A percentile compares a stretch with the other conserved stretches of the same genome.
Conservation (phyloP, 225 moss, liverwort and hornwort species). For the Polytrichum formosum region DNA sequence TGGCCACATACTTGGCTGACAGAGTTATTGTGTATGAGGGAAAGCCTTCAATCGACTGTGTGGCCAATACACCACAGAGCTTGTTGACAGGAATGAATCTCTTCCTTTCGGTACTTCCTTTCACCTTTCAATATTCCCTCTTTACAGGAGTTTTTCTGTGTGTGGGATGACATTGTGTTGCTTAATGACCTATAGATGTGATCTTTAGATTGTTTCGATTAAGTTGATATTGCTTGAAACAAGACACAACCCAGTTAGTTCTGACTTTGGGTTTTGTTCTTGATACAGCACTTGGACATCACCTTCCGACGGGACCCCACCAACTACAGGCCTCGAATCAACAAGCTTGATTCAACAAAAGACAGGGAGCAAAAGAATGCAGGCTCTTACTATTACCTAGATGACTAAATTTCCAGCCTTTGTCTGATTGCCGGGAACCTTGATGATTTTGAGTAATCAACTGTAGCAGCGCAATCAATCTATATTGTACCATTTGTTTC, state of each 20-base stretch:
- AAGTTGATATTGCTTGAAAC: no score
- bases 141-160: background rate
- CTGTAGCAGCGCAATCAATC: conserved; percentile 31
- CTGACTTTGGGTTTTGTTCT: no score
- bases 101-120: conserved; percentile 66
- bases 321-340: conserved; percentile 93
- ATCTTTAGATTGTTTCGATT: no score
- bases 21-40: conserved; percentile 97
- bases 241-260: no score
- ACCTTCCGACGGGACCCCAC: conserved; percentile 95
- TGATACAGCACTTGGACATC: conserved; percentile 88
- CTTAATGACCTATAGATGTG: no score
- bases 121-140: background rate
- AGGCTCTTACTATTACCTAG: conserved; percentile 93
- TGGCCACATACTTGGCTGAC: conserved; percentile 97
- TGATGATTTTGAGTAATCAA: conserved; percentile 24
- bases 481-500: conserved; percentile 39
- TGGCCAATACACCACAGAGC: conserved; percentile 93
- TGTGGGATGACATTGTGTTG: no score
- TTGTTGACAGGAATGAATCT: conserved; percentile 99
- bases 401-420: conserved; percentile 52
- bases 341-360: conserved; percentile 93
- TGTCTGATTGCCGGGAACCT: background rate
- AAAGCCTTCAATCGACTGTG: conserved; percentile 83
- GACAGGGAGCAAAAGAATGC: conserved; percentile 98